Conservation (phyloP, 495 filamentous ascomycete species). For the Xylaria venustula region DNA sequence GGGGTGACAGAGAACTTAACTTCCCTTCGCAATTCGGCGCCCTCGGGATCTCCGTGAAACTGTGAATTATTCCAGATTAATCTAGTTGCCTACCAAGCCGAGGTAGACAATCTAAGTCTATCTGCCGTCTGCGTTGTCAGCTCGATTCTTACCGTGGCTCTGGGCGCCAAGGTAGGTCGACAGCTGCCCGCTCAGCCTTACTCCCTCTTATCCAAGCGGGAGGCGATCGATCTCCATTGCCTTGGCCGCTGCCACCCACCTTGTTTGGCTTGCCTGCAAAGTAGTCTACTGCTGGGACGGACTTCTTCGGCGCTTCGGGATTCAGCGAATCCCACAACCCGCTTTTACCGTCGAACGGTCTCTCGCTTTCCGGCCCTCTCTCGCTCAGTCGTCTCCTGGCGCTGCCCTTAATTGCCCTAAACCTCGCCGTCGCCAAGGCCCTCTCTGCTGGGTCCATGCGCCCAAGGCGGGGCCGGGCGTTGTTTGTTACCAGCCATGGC, state of each 20-base stretch:
- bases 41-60: conserved; percentile 8
- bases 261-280: too few species aligned
- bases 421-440: too few species aligned
- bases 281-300: too few species aligned
- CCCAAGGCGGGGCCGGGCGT: conserved; percentile 22
- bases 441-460: background rate
- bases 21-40: background rate
- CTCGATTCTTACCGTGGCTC: background rate
- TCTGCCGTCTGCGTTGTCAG: too few species aligned
- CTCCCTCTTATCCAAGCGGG: background rate
- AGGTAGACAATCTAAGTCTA: too few species aligned
- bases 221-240: background rate
- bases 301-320: conserved; percentile 7
- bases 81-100: too few species aligned
- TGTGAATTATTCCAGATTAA: too few species aligned
- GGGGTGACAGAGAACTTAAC: background rate
- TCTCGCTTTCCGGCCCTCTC: background rate
- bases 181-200: background rate
- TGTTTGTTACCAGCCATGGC: conserved; percentile 12
- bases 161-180: background rate
- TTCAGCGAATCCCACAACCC: background rate
- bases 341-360: background rate
- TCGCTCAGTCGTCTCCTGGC: background rate
- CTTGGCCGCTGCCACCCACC: too few species aligned
- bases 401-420: too few species aligned